These are phyloP conservation scores for Ceratocystis harringtonii DNA, from an alignment of 2,329 filamentous ascomycete genomes.

Conservation along the genomic window DNA sequence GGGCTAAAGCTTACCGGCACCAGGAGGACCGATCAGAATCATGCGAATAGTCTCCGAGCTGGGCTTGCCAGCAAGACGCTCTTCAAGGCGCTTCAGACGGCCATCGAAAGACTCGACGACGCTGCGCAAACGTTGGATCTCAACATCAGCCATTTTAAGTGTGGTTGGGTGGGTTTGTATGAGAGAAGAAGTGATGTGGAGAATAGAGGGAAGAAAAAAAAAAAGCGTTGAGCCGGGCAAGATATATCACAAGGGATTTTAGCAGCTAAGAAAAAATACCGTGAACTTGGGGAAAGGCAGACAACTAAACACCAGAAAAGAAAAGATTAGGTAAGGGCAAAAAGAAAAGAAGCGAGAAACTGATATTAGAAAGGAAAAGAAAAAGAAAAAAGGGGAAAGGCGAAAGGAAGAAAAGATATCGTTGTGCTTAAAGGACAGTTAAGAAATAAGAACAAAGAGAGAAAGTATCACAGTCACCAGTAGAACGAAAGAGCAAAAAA, in stretches of 20 bases:
- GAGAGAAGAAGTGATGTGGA: conserved; percentile 7
- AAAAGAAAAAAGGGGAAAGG: neutral
- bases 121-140: conserved; percentile 72
- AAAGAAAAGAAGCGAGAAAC: neutral
- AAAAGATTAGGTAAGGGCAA: neutral
- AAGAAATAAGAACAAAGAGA: neutral
- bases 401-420: neutral
- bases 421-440: neutral
- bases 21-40: conserved; percentile 94
- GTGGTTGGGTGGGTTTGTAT: conserved; percentile 17
- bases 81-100: conserved; percentile 74
- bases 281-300: neutral
- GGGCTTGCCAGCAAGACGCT: conserved; percentile 45
- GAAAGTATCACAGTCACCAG: neutral
- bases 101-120: conserved; percentile 71
- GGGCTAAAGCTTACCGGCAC: conserved; percentile 57
- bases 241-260: conserved; percentile 8
- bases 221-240: conserved; percentile 5
- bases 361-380: conserved; percentile 5
- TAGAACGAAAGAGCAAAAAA: neutral
- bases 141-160: conserved; percentile 69
- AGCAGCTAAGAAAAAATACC: neutral
- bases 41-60: conserved; percentile 65
- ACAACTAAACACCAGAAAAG: neutral
- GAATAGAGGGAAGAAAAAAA: conserved; percentile 1